Conservation (phyloP, 2,329 filamentous ascomycete species). For the Calonectria pauciramosa region DNA sequence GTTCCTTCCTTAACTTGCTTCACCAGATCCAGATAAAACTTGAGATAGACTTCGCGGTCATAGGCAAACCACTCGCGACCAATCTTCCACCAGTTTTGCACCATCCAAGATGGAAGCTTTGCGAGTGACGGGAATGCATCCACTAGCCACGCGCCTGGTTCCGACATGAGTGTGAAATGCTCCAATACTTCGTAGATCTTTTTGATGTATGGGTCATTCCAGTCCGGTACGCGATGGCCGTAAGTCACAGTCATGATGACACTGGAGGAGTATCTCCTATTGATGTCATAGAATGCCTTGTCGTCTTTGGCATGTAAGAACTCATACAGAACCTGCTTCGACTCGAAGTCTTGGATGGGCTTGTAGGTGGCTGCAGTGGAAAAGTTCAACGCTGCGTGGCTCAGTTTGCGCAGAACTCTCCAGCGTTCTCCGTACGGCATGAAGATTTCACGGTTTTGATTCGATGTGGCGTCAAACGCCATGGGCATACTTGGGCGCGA, state of each 20-base stretch:
- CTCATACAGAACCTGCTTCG: slow-evolving; percentile 31
- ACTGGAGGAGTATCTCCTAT: slow-evolving; percentile 35
- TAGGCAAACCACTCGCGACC: slow-evolving; percentile 30
- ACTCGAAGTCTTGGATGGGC: slow-evolving; percentile 37
- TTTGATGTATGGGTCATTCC: slow-evolving; percentile 31
- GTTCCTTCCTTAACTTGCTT: slow-evolving; percentile 26
- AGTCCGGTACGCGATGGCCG: slow-evolving; percentile 31
- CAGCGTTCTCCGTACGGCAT: slow-evolving; percentile 30
- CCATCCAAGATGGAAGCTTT: slow-evolving; percentile 19
- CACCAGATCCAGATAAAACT: slow-evolving; percentile 32
- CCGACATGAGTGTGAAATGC: slow-evolving; percentile 23
- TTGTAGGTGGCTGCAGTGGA: slow-evolving; percentile 29
- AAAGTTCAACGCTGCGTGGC: slow-evolving; percentile 28
- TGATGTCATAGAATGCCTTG: slow-evolving; percentile 33
- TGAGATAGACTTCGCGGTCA: slow-evolving; percentile 35
- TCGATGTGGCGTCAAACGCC: slow-evolving; percentile 26
- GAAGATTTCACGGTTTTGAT: slow-evolving; percentile 28
- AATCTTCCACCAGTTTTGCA: slow-evolving; percentile 30
- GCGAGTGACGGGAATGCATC: slow-evolving; percentile 28
- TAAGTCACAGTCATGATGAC: slow-evolving; percentile 39
- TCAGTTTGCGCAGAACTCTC: slow-evolving; percentile 28
- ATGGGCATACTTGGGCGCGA: slow-evolving; percentile 27
- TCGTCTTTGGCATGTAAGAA: slow-evolving; percentile 23
- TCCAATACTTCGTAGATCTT: slow-evolving; percentile 36
- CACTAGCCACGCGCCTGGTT: slow-evolving; percentile 28